phyloP scores from a whole-genome alignment of 1,284 basidiomycete genomes.

The Agroathelia rolfsii region DNA sequence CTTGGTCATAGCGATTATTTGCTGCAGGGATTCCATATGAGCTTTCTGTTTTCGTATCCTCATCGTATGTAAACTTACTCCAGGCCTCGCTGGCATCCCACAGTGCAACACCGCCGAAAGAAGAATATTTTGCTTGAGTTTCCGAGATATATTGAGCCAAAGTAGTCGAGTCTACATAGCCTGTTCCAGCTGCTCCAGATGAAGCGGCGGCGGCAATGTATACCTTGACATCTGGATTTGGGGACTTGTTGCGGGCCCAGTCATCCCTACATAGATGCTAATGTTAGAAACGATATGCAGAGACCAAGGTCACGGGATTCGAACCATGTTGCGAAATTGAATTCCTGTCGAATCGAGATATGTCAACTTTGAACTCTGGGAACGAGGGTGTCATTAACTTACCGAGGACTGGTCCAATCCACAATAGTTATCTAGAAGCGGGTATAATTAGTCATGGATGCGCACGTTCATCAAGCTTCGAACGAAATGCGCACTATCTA shows the following conservation, averaged over 20 bases:
- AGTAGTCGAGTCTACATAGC: constrained; percentile 37
- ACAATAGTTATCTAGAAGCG: constrained; percentile 39
- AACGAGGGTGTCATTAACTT: constrained; percentile 11
- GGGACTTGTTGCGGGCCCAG: constrained; percentile 46
- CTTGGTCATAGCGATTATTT: constrained; percentile 50
- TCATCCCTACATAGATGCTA: constrained; percentile 34
- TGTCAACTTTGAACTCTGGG: background rate
- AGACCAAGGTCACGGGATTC: constrained; percentile 5
- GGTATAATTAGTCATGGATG: constrained; percentile 6
- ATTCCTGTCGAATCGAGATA: constrained; percentile 26
- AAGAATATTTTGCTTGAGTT: constrained; percentile 56
- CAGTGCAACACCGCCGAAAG: constrained; percentile 64
- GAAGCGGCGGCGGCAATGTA: constrained; percentile 54
- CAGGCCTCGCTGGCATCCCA: constrained; percentile 67
- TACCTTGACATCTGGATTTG: constrained; percentile 50
- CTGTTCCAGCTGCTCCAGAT: constrained; percentile 46
- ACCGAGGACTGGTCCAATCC: constrained; percentile 36
- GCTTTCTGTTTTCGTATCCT: background rate
- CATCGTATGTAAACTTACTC: constrained; percentile 25
- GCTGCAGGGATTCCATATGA: constrained; percentile 21
- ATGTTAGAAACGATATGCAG: background rate
- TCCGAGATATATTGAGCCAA: constrained; percentile 39
- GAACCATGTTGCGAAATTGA: constrained; percentile 46
- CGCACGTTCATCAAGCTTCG: constrained; percentile 3
- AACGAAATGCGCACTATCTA: constrained; percentile 1